A percentile compares a stretch with the other conserved stretches of the same genome.
These are phyloP conservation scores for Tulasnella sp. DNA, from an alignment of 768 basidiomycete species.

Conservation along the genomic window DNA sequence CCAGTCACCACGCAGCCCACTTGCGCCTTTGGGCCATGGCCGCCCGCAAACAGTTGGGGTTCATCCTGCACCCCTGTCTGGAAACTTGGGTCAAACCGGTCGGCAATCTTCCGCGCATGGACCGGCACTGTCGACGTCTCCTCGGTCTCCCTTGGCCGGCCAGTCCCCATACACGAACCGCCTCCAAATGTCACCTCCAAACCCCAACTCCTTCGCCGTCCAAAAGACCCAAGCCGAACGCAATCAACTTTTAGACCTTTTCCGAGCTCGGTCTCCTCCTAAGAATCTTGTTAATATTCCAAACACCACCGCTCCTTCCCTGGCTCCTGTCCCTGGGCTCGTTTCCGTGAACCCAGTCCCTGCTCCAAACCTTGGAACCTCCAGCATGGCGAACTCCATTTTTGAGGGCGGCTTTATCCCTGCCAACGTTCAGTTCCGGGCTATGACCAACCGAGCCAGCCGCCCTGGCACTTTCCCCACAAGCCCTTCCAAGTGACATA, in stretches of 20 bases:
- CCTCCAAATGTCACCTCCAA: neutral
- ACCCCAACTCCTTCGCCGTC: constrained; percentile 9
- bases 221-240: constrained; percentile 16
- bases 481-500: neutral
- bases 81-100: neutral
- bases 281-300: neutral
- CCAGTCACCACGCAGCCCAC: neutral
- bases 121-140: neutral
- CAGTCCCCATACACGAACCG: neutral
- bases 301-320: neutral
- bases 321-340: neutral
- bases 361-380: neutral
- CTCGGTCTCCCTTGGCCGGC: neutral
- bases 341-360: neutral
- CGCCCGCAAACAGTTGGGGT: neutral
- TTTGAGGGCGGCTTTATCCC: constrained; percentile 10
- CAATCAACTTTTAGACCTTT: constrained; percentile 5
- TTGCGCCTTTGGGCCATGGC: neutral
- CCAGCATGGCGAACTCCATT: neutral
- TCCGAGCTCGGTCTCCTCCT: neutral
- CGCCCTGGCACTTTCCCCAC: neutral
- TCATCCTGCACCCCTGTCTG: neutral
- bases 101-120: neutral
- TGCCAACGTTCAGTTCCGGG: constrained; percentile 15
- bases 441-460: neutral